Evolutionary conservation across 2,329 filamentous ascomycete genomes (phyloP), one percentile per base, ranked within the genome.

Genomic region (Elsinoe fawcettii): DNA sequence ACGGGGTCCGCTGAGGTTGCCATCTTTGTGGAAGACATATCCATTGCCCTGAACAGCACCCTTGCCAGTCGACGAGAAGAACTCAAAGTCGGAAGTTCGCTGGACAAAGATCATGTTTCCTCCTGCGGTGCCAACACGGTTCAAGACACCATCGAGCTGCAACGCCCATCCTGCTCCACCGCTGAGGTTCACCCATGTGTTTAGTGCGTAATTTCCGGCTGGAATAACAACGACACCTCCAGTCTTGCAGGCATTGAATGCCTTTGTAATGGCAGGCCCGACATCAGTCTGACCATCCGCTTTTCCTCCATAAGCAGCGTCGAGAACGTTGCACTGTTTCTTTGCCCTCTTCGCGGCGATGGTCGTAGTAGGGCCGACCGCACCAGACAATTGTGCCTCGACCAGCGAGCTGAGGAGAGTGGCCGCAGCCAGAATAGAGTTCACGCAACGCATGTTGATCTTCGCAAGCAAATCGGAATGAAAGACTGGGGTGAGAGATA

Each of bases 71-170:
- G 73, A 75, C 41, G 76, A 79, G 66, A 79, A 80, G 58, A 81
- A 61, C 63, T 81, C 79, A 55, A 81, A 79, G 62, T 81, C 77
- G 55, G 67, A 71, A 7, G 72, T 70, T 59, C 77, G 73, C 60
- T 77, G 70, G 55, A 80, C 72, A 59, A 75, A 71, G 60, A 81
- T 74, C 78, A 81, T 81, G 60, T 80, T 80, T 1, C 77, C 78
- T 5, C 66, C 73, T 5, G 64, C 73, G 5, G 71, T 75, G 5
- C 77, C 76, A n/a, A 73, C 77, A 1, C 79, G 74, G 63, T 77
- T 77, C 59, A 82, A 77, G 25, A 71, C 72, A 18, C 79, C 79
- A 63, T 81, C 79, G 37, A 80, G 69, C 61, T 80, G 77, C 14
- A 81, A 66, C 1, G 77, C 77, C 70, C 74, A 77, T 8, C 69